A percentile compares a stretch with the other conserved stretches of the same genome.
Conservation (phyloP, 306 rosid species). For the Psophocarpus tetragonolobus region DNA sequence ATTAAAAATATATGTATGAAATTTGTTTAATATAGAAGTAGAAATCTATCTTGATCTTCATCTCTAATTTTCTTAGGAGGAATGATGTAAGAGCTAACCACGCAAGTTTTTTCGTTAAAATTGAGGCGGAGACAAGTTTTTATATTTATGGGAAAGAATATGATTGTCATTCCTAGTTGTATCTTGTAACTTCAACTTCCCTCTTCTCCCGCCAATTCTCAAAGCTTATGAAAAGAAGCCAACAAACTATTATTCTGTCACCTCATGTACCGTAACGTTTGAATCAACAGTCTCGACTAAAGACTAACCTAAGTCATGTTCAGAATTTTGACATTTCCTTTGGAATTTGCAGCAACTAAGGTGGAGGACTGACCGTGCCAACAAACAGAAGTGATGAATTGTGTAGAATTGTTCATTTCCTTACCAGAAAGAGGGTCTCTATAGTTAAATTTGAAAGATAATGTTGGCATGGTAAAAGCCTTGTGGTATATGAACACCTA, state of each 20-base stretch:
- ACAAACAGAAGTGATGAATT: constrained; percentile 77
- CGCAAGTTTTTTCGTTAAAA: too few species aligned
- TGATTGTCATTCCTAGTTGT: too few species aligned
- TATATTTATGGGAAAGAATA: too few species aligned
- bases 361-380: constrained; percentile 84
- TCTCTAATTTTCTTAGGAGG: too few species aligned
- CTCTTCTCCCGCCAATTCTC: too few species aligned
- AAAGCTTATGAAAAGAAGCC: too few species aligned
- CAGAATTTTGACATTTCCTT: constrained; percentile 79
- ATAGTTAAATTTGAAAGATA: constrained; percentile 67
- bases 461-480: constrained; percentile 85
- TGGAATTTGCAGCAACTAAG: constrained; percentile 77
- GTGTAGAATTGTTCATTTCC: constrained; percentile 57
- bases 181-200: too few species aligned
- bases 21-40: too few species aligned
- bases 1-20: too few species aligned
- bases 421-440: constrained; percentile 58
- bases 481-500: constrained; percentile 86
- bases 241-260: background rate
- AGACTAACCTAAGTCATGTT: constrained; percentile 61
- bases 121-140: too few species aligned
- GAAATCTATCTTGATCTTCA: too few species aligned
- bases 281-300: background rate
- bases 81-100: too few species aligned
- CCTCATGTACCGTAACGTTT: background rate